Conservation (phyloP, 2,329 filamentous ascomycete species). For the Beauveria varroae region DNA sequence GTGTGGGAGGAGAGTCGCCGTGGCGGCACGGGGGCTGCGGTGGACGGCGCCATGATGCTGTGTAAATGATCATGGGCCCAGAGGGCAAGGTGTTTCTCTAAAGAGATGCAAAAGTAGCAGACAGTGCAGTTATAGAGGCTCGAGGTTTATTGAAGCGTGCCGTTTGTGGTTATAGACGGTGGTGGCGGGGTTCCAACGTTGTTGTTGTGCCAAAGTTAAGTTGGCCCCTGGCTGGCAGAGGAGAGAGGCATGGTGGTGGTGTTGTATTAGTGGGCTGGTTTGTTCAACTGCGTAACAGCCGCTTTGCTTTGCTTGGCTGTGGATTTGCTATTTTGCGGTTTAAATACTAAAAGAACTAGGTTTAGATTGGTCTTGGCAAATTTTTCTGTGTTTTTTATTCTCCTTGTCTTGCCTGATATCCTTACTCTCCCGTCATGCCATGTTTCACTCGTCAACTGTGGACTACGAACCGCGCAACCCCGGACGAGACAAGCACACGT, state of each 20-base stretch:
- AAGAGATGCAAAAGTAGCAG: background rate
- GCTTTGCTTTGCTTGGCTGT: background rate
- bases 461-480: background rate
- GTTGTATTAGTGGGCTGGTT: constrained; percentile 5
- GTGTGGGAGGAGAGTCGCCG: constrained; percentile 27
- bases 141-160: background rate
- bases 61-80: constrained; percentile 1
- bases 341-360: background rate
- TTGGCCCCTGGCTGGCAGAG: background rate
- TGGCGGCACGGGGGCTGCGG: constrained; percentile 21
- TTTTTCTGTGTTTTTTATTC: background rate
- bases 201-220: constrained; percentile 10
- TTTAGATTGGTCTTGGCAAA: background rate
- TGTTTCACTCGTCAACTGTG: background rate
- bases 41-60: constrained; percentile 20
- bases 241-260: background rate
- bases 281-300: background rate
- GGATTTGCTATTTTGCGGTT: background rate
- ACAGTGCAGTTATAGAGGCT: background rate
- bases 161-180: background rate
- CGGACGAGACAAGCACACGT: background rate
- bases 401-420: background rate
- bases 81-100: background rate
- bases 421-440: background rate
- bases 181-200: constrained; percentile 4